Evolutionary conservation across 306 rosid species (phyloP), one percentile per base, ranked within the genome.

Genomic region (Trifolium repens): DNA sequence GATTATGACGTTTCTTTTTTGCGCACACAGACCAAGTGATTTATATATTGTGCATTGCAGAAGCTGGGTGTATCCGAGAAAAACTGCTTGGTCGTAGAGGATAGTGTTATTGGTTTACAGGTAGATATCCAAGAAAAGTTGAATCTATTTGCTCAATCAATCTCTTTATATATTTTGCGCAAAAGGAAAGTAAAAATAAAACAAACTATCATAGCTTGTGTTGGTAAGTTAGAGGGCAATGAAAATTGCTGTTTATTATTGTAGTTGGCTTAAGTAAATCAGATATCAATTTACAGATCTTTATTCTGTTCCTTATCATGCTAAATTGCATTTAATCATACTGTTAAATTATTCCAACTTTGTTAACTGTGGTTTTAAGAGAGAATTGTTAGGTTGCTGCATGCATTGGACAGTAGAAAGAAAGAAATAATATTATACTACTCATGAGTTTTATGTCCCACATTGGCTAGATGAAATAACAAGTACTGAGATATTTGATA

Each of bases 21-120:
- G 39, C 11, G 22, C 43, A 49, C 17, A 73, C 66, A 17, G 30
- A 71, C 34, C 27, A n/a, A 69, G 40, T 65, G 67, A 74, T 75
- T 67, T 67, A 39, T 70, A 72, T 72, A 57, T 46, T 78, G 52
- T 82, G 67, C 74, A 64, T 76, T 85, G 90, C 86, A 91, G 98
- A 90, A 65, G 62, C 82, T 94, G 1, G 97, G 91, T 27, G 67
- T 91, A 60, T 81, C 85, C 70, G 91, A 57, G 69, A 84, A 79
- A 67, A 84, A 94, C 78, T 89, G 93, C 70, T 78, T 94, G 86
- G 98, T 94, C 54, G 81, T 94, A 53, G 98, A 91, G 80, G 98
- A 94, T 78, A 94, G 97, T 78, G 93, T 90, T 24, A 94, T 94
- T 76, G 98, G 98, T 71, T 80, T 91, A 74, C 91, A 86, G 97